Conservation (phyloP, 169 alveolate species). For the Perkinsus marinus region DNA sequence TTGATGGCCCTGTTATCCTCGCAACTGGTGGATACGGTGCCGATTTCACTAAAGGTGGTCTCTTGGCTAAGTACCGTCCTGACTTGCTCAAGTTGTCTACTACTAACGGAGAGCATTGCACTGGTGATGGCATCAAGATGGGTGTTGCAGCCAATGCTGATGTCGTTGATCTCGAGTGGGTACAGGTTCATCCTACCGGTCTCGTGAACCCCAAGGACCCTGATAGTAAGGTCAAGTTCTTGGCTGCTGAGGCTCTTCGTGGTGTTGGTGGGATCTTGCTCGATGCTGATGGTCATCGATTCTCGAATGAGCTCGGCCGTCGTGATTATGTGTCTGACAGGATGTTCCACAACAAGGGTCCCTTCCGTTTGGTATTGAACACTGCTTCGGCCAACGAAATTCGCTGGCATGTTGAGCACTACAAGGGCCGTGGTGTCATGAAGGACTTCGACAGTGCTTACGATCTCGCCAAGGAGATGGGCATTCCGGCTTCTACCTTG, state of each 20-base stretch:
- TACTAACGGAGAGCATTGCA: constrained; percentile 13
- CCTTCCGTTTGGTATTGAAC: constrained; percentile 32
- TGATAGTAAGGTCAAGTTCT: constrained; percentile 17
- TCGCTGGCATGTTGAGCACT: constrained; percentile 19
- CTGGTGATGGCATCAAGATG: constrained; percentile 34
- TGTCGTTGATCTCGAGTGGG: constrained; percentile 29
- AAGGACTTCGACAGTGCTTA: constrained; percentile 14
- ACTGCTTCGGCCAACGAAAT: constrained; percentile 17
- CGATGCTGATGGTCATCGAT: constrained; percentile 41
- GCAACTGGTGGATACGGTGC: constrained; percentile 36
- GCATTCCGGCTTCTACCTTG: neutral
- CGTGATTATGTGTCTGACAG: constrained; percentile 25
- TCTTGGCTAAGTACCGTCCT: too few species aligned
- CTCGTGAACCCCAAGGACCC: constrained; percentile 27
- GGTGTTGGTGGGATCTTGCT: constrained; percentile 42
- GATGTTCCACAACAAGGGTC: constrained; percentile 34
- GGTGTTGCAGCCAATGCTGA: constrained; percentile 32
- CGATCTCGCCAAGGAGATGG: constrained; percentile 21
- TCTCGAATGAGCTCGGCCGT: constrained; percentile 47
- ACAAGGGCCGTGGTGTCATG: constrained; percentile 20
- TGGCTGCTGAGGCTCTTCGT: constrained; percentile 45
- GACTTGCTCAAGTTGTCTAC: constrained; percentile 17
- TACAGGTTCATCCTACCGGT: constrained; percentile 32
- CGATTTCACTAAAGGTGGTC: constrained; percentile 22
- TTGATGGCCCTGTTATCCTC: constrained; percentile 26